phyloP scores from a whole-genome alignment of 495 filamentous ascomycete genomes.

The Lasiosphaeria miniovina region DNA sequence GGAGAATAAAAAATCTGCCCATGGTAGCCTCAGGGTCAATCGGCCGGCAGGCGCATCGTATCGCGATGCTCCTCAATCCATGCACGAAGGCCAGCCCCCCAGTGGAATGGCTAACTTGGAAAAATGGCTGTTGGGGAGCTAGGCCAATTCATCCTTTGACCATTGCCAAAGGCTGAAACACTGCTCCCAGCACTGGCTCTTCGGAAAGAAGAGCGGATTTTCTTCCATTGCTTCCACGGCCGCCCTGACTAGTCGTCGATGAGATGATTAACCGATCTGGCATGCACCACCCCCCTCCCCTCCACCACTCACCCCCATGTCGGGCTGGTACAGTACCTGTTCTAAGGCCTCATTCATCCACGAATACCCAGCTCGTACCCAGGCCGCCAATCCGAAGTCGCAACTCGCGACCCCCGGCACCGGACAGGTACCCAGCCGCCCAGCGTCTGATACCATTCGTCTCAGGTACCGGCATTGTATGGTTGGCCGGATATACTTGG shows the following conservation, averaged over 20 bases:
- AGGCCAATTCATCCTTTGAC: conserved; percentile 39
- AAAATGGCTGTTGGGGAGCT: conserved; percentile 33
- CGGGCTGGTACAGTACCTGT: conserved; percentile 16
- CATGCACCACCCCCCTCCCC: conserved; percentile 19
- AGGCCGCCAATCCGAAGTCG: conserved; percentile 15
- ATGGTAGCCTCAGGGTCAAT: neutral
- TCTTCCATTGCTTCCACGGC: conserved; percentile 31
- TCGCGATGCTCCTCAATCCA: conserved; percentile 7
- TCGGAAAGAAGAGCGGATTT: conserved; percentile 32
- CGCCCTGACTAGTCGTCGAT: conserved; percentile 15
- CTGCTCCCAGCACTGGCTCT: conserved; percentile 30
- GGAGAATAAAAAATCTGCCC: conserved; percentile 1
- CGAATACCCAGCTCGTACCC: conserved; percentile 27
- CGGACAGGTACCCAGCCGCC: conserved; percentile 13
- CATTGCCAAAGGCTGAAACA: conserved; percentile 41
- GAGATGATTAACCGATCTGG: conserved; percentile 38
- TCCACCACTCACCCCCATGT: conserved; percentile 7
- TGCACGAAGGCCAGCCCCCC: conserved; percentile 1
- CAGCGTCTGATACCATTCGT: conserved; percentile 16
- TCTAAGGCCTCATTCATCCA: conserved; percentile 27
- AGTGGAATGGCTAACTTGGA: conserved; percentile 32
- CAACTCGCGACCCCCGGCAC: conserved; percentile 6
- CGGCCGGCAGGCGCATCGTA: neutral
- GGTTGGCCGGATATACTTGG: conserved; percentile 20
- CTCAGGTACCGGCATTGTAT: conserved; percentile 19